Evolutionary conservation across 1,139 yeast genomes (phyloP).

Genomic region (Sugiyamaella japonica): DNA sequence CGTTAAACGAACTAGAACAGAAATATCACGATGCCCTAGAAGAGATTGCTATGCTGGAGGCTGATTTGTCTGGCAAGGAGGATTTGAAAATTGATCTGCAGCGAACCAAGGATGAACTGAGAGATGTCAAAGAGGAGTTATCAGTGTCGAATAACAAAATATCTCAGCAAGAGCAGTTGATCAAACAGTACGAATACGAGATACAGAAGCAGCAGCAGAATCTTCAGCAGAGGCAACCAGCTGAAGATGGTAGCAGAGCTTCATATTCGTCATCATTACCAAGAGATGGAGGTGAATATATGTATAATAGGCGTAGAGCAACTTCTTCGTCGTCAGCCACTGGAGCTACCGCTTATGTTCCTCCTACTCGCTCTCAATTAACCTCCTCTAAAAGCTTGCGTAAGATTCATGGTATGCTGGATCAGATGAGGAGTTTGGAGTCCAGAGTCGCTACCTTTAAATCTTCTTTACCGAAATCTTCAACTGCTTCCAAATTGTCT

Average conservation of each 20-base stretch:
- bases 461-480: conserved; percentile 34
- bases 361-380: conserved; percentile 25
- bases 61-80: conserved; percentile 36
- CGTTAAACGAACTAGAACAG: conserved; percentile 38
- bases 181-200: conserved; percentile 1
- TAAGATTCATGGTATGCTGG: conserved; percentile 39
- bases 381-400: conserved; percentile 37
- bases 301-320: conserved; percentile 3
- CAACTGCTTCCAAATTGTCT: conserved; percentile 23
- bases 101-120: conserved; percentile 40
- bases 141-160: conserved; percentile 16
- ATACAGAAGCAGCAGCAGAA: not conserved
- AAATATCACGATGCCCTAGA: conserved; percentile 39
- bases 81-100: conserved; percentile 37
- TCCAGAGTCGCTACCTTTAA: conserved; percentile 38
- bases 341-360: conserved; percentile 16
- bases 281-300: not conserved
- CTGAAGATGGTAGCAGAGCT: not conserved
- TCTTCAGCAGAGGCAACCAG: not conserved
- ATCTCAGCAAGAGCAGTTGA: conserved; percentile 7
- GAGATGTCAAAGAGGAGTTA: conserved; percentile 40
- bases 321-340: conserved; percentile 11
- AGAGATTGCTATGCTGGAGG: conserved; percentile 40
- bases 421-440: conserved; percentile 37
- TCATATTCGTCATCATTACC: conserved; percentile 1